A percentile compares a stretch with the other conserved stretches of the same genome.
Evolutionary conservation across 139 green algal species (phyloP).

Genomic region (Pleodorina starrii): DNA sequence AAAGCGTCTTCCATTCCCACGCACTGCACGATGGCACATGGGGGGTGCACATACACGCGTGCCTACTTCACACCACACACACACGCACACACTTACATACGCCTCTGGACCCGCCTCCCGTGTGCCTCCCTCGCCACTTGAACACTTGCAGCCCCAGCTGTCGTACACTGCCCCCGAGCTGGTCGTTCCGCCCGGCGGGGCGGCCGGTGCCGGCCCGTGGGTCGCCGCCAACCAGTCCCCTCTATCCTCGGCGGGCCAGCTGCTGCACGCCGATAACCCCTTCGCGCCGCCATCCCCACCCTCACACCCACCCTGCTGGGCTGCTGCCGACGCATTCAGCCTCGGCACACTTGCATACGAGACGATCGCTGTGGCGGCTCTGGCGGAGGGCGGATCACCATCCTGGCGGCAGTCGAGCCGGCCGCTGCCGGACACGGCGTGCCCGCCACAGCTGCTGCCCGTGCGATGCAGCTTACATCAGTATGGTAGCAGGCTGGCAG

Average conservation of each 20-base stretch:
- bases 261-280: too few species aligned
- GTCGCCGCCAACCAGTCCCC: too few species aligned
- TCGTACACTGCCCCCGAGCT: constrained; percentile 86
- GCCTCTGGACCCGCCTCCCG: too few species aligned
- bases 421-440: background rate
- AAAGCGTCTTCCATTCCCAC: too few species aligned
- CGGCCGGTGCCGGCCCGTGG: background rate
- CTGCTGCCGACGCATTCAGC: constrained; percentile 84
- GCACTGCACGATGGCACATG: too few species aligned
- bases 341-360: constrained; percentile 80
- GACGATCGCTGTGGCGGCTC: constrained; percentile 47
- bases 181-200: constrained; percentile 47
- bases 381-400: background rate
- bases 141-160: constrained; percentile 72
- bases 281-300: background rate
- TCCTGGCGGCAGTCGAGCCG: background rate
- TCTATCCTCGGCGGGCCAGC: too few species aligned
- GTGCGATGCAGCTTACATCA: constrained; percentile 44
- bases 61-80: too few species aligned
- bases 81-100: too few species aligned
- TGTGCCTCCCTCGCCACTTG: too few species aligned
- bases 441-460: constrained; percentile 45
- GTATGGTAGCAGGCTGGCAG: constrained; percentile 29
- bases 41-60: too few species aligned
- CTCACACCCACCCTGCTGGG: constrained; percentile 1